phyloP scores from a whole-genome alignment of 177 flowering plant genomes.

The Telopea speciosissima region DNA sequence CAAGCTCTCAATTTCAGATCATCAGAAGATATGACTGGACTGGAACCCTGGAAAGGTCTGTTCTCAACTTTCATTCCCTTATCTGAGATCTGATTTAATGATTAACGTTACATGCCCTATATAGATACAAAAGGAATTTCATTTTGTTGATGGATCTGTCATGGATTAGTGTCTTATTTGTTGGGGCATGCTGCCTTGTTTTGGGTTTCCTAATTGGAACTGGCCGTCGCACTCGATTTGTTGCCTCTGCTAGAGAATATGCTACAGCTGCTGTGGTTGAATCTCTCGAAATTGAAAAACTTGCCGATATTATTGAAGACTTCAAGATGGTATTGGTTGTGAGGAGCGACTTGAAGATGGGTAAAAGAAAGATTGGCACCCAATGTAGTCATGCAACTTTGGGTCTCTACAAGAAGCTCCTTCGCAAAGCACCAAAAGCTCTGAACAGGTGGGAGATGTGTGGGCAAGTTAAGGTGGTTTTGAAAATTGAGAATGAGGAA shows the following conservation, averaged over 20 bases:
- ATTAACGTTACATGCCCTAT: too few species aligned
- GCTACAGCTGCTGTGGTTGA: conserved; percentile 9
- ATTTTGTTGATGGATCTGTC: conserved; percentile 16
- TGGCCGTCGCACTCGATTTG: conserved; percentile 18
- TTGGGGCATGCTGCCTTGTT: conserved; percentile 81
- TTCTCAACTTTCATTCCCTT: too few species aligned
- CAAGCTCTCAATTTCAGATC: too few species aligned
- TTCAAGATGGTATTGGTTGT: conserved; percentile 97
- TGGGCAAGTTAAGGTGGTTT: conserved; percentile 73
- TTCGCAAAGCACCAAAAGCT: conserved; percentile 77
- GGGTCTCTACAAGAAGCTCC: conserved; percentile 84
- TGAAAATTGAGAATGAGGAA: conserved; percentile 67
- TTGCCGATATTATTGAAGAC: conserved; percentile 80
- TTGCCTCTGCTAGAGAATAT: conserved; percentile 17
- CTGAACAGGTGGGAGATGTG: conserved; percentile 83
- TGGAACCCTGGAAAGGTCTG: too few species aligned
- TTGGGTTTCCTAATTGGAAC: conserved; percentile 56
- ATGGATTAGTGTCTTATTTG: conserved; percentile 61
- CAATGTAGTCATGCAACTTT: conserved; percentile 85
- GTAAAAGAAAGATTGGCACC: conserved; percentile 98
- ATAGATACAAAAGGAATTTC: too few species aligned
- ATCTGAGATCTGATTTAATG: too few species aligned
- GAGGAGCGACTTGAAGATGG: conserved; percentile 97
- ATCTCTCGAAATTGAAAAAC: conserved; percentile 74
- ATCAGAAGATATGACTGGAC: too few species aligned